A percentile compares a stretch with the other conserved stretches of the same genome.
Evolutionary conservation across 2,329 filamentous ascomycete genomes (phyloP).

Genomic region (Emericellopsis atlantica): DNA sequence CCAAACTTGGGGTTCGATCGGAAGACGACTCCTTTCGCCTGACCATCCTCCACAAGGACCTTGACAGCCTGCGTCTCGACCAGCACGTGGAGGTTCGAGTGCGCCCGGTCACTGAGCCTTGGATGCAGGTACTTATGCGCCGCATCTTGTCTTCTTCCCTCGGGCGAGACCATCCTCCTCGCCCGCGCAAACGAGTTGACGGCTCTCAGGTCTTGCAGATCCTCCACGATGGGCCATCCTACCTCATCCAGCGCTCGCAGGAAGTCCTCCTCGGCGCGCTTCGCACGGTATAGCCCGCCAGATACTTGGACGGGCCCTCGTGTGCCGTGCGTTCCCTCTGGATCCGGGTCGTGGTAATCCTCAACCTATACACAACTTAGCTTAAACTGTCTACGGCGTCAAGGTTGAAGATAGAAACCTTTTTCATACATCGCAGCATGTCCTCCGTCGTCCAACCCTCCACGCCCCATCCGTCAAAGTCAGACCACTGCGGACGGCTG

Average conservation of each 20-base stretch:
- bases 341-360: conserved; percentile 30
- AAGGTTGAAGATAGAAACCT: conserved; percentile 3
- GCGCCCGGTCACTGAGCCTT: conserved; percentile 17
- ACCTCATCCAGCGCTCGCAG: conserved; percentile 27
- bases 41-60: conserved; percentile 18
- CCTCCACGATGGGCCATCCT: conserved; percentile 31
- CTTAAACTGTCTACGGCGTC: not conserved
- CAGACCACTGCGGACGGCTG: conserved; percentile 9
- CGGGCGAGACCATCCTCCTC: conserved; percentile 15
- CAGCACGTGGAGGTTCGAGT: conserved; percentile 48
- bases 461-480: conserved; percentile 8
- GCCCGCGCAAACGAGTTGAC: conserved; percentile 17
- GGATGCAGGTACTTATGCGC: conserved; percentile 33
- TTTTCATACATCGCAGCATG: conserved; percentile 8
- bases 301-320: conserved; percentile 35
- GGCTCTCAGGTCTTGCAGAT: conserved; percentile 33
- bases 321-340: conserved; percentile 30
- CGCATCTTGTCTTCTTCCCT: conserved; percentile 45
- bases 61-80: conserved; percentile 41
- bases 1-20: not conserved
- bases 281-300: conserved; percentile 27
- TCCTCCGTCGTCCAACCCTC: conserved; percentile 8
- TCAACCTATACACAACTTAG: conserved; percentile 20
- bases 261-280: conserved; percentile 26
- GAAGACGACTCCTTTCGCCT: conserved; percentile 1